A percentile compares a stretch with the other conserved stretches of the same genome.
Evolutionary conservation across 805 yeast genomes (phyloP).

Genomic region (Lachancea meyersii): DNA sequence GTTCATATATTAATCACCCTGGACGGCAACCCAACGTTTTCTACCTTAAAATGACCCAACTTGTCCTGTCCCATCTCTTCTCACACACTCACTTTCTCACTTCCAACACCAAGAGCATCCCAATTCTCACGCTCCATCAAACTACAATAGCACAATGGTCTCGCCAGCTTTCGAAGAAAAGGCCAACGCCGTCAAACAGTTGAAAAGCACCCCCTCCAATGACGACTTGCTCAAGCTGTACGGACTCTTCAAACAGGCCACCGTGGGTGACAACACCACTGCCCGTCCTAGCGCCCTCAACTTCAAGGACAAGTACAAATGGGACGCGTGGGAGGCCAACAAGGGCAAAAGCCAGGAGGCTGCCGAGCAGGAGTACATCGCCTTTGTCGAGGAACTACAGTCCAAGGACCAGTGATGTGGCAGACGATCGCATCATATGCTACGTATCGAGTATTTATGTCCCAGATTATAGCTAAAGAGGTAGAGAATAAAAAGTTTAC

Average conservation of each 20-base stretch:
- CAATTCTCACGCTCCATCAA: neutral
- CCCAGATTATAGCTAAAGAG: neutral
- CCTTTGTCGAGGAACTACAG: constrained; percentile 55
- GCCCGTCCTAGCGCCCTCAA: constrained; percentile 87
- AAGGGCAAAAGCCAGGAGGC: constrained; percentile 85
- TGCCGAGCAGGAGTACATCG: constrained; percentile 80
- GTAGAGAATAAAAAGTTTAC: neutral
- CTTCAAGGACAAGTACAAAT: constrained; percentile 92
- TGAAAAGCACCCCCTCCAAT: constrained; percentile 73
- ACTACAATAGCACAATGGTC: constrained; percentile 20
- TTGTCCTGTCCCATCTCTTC: too few species aligned
- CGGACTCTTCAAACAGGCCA: constrained; percentile 94
- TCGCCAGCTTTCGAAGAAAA: constrained; percentile 32
- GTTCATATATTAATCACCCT: too few species aligned
- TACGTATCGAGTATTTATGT: neutral
- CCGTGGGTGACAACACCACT: constrained; percentile 88
- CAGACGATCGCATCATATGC: neutral
- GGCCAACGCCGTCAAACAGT: constrained; percentile 76
- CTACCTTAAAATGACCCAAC: too few species aligned
- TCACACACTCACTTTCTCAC: too few species aligned
- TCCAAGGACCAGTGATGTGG: constrained; percentile 37
- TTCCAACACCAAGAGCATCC: too few species aligned
- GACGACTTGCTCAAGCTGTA: constrained; percentile 83
- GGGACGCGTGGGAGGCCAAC: constrained; percentile 92
- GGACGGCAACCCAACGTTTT: too few species aligned